Conservation (phyloP, 805 yeast species). For the Wickerhamiella shivajii region DNA sequence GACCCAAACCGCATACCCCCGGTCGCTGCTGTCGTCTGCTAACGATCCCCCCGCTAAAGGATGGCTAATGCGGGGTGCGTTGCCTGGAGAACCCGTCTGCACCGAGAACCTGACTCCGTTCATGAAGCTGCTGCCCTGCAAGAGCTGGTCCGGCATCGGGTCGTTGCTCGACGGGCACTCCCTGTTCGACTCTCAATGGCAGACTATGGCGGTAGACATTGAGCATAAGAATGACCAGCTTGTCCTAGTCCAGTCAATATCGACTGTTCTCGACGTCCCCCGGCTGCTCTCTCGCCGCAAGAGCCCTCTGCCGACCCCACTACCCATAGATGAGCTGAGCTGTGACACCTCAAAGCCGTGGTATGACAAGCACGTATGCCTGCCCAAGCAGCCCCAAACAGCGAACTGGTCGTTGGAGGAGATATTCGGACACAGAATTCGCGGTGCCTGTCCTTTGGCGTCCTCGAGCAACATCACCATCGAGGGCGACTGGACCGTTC, state of each 20-base stretch:
- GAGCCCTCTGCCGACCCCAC: constrained; percentile 71
- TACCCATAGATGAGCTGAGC: constrained; percentile 48
- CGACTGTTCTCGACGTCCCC: constrained; percentile 57
- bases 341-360: constrained; percentile 54
- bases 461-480: constrained; percentile 13
- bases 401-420: constrained; percentile 40
- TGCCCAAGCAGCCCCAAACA: constrained; percentile 33
- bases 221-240: constrained; percentile 35
- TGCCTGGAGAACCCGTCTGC: constrained; percentile 91
- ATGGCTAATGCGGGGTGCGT: constrained; percentile 51
- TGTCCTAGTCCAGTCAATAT: constrained; percentile 41
- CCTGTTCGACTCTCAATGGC: constrained; percentile 81
- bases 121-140: constrained; percentile 75
- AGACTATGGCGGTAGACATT: constrained; percentile 78
- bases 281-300: constrained; percentile 45
- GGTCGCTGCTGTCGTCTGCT: constrained; percentile 17
- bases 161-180: constrained; percentile 80
- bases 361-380: constrained; percentile 52
- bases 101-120: constrained; percentile 95
- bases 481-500: constrained; percentile 20
- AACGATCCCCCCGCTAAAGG: neutral
- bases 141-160: constrained; percentile 80
- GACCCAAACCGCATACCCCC: constrained; percentile 58
- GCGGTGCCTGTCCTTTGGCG: constrained; percentile 51
- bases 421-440: constrained; percentile 54